Evolutionary conservation across 2,329 filamentous ascomycete genomes (phyloP).

Genomic region (Colletotrichum orchidophilum): DNA sequence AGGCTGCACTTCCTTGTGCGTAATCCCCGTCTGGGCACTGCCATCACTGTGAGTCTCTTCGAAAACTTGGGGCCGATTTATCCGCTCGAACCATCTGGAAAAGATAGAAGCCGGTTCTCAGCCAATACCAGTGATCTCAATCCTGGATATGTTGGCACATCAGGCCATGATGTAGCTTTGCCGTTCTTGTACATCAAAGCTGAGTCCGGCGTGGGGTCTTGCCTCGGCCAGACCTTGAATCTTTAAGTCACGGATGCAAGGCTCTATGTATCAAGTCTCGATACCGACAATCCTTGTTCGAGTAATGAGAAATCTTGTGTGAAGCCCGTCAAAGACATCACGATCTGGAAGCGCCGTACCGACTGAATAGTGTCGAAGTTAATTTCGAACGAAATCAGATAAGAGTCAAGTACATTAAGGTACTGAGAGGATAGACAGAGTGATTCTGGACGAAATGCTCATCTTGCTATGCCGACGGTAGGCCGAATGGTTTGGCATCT

Average conservation of each 20-base stretch:
- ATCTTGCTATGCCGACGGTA: neutral
- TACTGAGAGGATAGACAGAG: no score
- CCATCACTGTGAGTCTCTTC: neutral
- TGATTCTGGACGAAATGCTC: neutral
- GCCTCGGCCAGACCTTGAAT: neutral
- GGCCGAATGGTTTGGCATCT: no score
- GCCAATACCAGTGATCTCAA: neutral
- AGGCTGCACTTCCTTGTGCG: neutral
- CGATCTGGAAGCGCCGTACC: no score
- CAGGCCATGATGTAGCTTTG: neutral
- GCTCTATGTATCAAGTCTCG: accelerated
- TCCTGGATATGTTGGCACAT: neutral
- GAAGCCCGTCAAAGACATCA: neutral
- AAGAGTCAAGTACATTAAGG: no score
- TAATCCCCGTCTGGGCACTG: neutral
- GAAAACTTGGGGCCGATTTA: no score
- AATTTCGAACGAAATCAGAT: no score
- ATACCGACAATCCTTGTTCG: neutral
- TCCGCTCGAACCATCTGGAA: no score
- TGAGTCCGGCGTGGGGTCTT: neutral
- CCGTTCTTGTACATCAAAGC: neutral
- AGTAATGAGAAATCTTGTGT: neutral
- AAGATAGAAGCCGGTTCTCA: neutral
- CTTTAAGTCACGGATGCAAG: neutral
- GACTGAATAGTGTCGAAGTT: neutral